phyloP scores from a whole-genome alignment of 2,329 filamentous ascomycete species.

The Dactylellina parvicollis region DNA sequence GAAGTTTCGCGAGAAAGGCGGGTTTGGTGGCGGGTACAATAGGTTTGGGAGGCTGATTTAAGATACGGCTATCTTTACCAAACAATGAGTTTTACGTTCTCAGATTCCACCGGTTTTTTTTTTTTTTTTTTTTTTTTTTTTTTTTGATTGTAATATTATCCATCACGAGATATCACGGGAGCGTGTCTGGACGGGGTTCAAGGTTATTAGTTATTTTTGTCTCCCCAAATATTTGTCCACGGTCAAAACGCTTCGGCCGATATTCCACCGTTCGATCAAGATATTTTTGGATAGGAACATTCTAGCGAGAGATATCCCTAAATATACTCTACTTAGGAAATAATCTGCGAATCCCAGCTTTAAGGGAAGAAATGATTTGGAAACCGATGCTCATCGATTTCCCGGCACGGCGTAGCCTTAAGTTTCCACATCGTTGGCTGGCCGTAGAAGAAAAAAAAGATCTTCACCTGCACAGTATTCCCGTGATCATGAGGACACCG shows the following conservation, averaged over 20 bases:
- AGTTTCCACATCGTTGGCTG: neutral
- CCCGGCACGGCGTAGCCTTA: too few relatives aligned
- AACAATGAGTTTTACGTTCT: neutral
- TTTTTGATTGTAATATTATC: neutral
- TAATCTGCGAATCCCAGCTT: too few relatives aligned
- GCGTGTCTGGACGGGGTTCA: neutral
- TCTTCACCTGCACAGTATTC: neutral
- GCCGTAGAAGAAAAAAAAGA: neutral
- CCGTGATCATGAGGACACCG: constrained; percentile 16
- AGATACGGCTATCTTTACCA: neutral
- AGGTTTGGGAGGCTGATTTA: constrained; percentile 47
- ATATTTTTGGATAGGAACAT: too few relatives aligned
- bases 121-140: neutral
- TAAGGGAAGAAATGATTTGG: neutral
- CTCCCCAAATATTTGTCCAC: too few relatives aligned
- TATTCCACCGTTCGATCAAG: neutral
- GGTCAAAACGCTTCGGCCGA: neutral
- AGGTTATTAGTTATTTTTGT: too few relatives aligned
- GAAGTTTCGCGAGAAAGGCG: constrained; percentile 57
- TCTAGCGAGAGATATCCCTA: neutral
- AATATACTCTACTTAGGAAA: neutral
- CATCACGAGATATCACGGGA: neutral
- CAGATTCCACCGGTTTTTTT: neutral
- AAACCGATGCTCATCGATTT: too few relatives aligned
- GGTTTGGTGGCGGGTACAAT: constrained; percentile 53